A percentile compares a stretch with the other conserved stretches of the same genome.
phyloP scores from a whole-genome alignment of 2,329 filamentous ascomycete genomes.

The Neofusicoccum cordaticola region DNA sequence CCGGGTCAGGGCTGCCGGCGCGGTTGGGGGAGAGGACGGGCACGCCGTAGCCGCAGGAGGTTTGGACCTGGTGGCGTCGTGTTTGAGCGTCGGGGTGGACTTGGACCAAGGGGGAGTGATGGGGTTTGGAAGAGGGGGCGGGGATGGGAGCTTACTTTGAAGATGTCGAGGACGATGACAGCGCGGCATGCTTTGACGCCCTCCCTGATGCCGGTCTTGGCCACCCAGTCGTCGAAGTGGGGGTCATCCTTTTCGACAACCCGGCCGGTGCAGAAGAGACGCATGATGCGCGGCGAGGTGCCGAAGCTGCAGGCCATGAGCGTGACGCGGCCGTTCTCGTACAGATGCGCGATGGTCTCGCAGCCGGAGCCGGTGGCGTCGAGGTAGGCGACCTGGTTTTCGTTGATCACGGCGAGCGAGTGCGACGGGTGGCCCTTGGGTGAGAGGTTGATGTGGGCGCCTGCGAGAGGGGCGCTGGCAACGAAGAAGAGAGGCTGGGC shows the following conservation, averaged over 20 bases:
- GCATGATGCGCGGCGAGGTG: constrained; percentile 57
- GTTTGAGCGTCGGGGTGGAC: background rate
- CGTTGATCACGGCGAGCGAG: constrained; percentile 60
- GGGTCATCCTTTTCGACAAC: constrained; percentile 60
- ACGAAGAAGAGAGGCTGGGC: constrained; percentile 73
- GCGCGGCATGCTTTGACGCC: constrained; percentile 48
- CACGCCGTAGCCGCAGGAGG: constrained; percentile 65
- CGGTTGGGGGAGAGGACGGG: constrained; percentile 48
- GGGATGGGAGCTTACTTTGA: constrained; percentile 44
- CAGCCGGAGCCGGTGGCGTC: constrained; percentile 72
- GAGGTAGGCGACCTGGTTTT: constrained; percentile 64
- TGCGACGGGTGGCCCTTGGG: constrained; percentile 66
- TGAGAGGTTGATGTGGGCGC: constrained; percentile 70
- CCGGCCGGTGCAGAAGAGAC: constrained; percentile 59
- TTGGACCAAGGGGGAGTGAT: background rate
- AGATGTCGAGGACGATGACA: constrained; percentile 61
- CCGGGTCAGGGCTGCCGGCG: background rate
- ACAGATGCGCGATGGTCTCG: constrained; percentile 72
- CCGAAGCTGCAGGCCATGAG: constrained; percentile 72
- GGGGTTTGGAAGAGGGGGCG: no score
- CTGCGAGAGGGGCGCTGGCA: constrained; percentile 66
- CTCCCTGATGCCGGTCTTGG: constrained; percentile 45
- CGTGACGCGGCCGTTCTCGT: constrained; percentile 73
- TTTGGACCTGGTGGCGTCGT: constrained; percentile 50
- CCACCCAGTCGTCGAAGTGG: constrained; percentile 33